These are phyloP conservation scores for Blastocrithidia nonstop DNA, from an alignment of 208 protist species.

Conservation along the genomic window DNA sequence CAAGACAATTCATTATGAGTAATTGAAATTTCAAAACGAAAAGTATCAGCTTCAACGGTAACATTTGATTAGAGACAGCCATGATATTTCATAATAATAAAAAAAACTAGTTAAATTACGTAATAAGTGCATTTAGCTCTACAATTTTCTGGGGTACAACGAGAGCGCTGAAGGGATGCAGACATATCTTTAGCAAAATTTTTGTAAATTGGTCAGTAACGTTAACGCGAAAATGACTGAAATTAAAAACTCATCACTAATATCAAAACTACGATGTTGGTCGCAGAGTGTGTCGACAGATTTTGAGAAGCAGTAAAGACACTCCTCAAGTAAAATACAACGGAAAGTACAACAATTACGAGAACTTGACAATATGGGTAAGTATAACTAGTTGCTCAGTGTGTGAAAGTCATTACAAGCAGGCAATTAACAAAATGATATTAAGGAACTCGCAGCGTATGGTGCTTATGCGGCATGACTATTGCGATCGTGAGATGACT, in stretches of 20 bases:
- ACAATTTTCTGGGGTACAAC: conserved; percentile 95
- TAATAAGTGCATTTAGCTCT: conserved; percentile 94
- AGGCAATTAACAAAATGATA: conserved; percentile 50
- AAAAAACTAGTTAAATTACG: conserved; percentile 47
- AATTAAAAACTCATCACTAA: conserved; percentile 82
- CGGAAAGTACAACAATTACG: conserved; percentile 92
- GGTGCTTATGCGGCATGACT: conserved; percentile 93
- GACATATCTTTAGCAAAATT: conserved; percentile 88
- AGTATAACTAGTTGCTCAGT: conserved; percentile 82
- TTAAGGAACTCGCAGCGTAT: conserved; percentile 83
- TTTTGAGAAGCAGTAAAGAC: conserved; percentile 53
- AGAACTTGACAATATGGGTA: conserved; percentile 93
- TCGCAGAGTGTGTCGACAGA: conserved; percentile 90
- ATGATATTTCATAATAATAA: conserved; percentile 37
- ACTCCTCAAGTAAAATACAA: conserved; percentile 73
- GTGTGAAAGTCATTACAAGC: conserved; percentile 57
- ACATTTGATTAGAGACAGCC: conserved; percentile 43
- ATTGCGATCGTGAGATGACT: conserved; percentile 84
- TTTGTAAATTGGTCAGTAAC: conserved; percentile 62
- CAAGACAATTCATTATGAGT: conserved; percentile 92
- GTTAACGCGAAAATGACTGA: conserved; percentile 42
- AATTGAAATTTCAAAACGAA: conserved; percentile 79
- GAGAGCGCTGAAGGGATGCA: conserved; percentile 96
- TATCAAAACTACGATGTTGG: conserved; percentile 97
- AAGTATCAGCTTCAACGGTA: conserved; percentile 59